A percentile compares a stretch with the other conserved stretches of the same genome.
Conservation (phyloP, 192 early-diverging fungal genomes). For the Powellomyces hirtus region DNA sequence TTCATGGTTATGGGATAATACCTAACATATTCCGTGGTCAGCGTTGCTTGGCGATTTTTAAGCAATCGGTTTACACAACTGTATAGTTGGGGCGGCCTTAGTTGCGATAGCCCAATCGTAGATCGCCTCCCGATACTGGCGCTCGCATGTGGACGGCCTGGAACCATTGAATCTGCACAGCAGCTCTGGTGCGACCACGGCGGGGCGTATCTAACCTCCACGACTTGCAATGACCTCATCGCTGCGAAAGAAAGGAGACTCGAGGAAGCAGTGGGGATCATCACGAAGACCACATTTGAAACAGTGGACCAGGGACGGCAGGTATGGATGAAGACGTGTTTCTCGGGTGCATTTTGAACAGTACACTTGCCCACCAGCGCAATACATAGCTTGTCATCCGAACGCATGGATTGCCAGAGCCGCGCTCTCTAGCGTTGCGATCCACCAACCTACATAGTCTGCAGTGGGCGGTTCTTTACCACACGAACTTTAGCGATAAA, state of each 20-base stretch:
- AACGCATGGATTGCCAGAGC: constrained; percentile 7
- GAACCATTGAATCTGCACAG: not conserved
- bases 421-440: constrained; percentile 6
- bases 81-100: too few relatives aligned
- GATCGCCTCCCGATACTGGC: not conserved
- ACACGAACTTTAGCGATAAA: constrained; percentile 21
- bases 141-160: not conserved
- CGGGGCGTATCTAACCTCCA: not conserved
- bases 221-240: not conserved
- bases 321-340: not conserved
- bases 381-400: constrained; percentile 7
- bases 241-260: not conserved
- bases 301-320: constrained; percentile 23
- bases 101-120: not conserved
- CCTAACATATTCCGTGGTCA: too few relatives aligned
- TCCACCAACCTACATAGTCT: constrained; percentile 13
- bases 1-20: too few relatives aligned
- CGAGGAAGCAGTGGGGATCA: constrained; percentile 1
- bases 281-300: constrained; percentile 20
- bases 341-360: not conserved
- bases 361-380: not conserved
- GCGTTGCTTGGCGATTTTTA: too few relatives aligned
- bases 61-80: too few relatives aligned
- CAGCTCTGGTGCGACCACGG: constrained; percentile 2
- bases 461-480: constrained; percentile 24